Evolutionary conservation across 208 protist species (phyloP).

Genomic region (Leishmania tarentolae): DNA sequence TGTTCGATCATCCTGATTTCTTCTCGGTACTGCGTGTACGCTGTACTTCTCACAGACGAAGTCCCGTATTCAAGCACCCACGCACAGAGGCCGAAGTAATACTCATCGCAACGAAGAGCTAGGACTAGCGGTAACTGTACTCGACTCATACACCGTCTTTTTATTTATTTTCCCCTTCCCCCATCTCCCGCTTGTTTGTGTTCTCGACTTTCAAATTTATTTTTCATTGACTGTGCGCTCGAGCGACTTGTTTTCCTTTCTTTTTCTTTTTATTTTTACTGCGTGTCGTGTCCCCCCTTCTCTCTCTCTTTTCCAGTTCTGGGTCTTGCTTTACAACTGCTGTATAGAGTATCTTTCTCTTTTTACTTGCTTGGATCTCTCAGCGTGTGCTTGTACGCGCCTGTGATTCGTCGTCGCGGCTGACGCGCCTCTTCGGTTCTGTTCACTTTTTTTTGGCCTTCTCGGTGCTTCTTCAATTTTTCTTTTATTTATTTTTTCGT

Average conservation of each 20-base stretch:
- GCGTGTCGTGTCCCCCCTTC: no score
- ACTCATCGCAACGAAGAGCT: not conserved
- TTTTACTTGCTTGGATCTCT: not conserved
- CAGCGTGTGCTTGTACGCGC: not conserved
- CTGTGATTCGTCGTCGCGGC: no score
- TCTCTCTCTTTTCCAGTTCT: not conserved
- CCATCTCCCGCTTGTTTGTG: not conserved
- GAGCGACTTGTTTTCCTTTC: no score
- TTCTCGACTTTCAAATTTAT: not conserved
- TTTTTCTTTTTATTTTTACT: no score
- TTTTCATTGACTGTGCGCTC: not conserved
- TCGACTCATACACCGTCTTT: not conserved
- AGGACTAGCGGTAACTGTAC: not conserved
- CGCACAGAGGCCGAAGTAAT: not conserved
- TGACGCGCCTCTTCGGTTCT: no score
- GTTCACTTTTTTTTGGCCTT: not conserved
- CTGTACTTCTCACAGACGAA: not conserved
- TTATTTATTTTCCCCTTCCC: no score
- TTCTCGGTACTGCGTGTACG: not conserved
- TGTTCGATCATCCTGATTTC: not conserved
- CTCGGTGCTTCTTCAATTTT: not conserved
- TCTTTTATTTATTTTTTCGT: not conserved
- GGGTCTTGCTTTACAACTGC: not conserved
- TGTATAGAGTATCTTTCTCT: not conserved
- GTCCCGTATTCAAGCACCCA: not conserved